Evolutionary conservation across 2,329 filamentous ascomycete species (phyloP).

Genomic region (Trichoderma cornu-damae): DNA sequence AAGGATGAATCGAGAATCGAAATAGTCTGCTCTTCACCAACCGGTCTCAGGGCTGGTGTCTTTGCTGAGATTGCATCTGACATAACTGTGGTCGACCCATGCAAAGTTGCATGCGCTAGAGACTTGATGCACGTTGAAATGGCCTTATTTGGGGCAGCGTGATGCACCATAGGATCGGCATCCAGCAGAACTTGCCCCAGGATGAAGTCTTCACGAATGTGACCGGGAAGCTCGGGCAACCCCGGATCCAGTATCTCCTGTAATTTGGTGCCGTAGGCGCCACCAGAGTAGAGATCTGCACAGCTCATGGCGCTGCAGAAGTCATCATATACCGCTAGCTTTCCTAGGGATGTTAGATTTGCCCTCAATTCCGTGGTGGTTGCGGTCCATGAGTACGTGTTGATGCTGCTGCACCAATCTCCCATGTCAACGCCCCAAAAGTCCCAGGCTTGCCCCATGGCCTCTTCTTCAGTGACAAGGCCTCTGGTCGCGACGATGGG

Average conservation of each 20-base stretch:
- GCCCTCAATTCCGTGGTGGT: slow-evolving; percentile 14
- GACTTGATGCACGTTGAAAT: slow-evolving; percentile 31
- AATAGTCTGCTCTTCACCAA: slow-evolving; percentile 34
- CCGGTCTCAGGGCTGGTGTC: slow-evolving; percentile 22
- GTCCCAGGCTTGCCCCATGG: slow-evolving; percentile 59
- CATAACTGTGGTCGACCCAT: background rate
- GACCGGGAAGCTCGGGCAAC: slow-evolving; percentile 49
- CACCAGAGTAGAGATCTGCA: slow-evolving; percentile 55
- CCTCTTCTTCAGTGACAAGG: slow-evolving; percentile 53
- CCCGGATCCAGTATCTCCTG: slow-evolving; percentile 58
- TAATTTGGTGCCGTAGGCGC: slow-evolving; percentile 41
- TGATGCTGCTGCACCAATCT: slow-evolving; percentile 47
- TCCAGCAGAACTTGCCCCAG: slow-evolving; percentile 47
- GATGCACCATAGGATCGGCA: slow-evolving; percentile 34
- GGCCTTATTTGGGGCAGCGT: slow-evolving; percentile 26
- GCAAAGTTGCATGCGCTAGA: slow-evolving; percentile 16
- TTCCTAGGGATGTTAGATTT: background rate
- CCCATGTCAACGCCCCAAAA: slow-evolving; percentile 62
- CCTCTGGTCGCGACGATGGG: slow-evolving; percentile 35
- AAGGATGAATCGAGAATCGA: slow-evolving; percentile 38
- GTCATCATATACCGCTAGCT: slow-evolving; percentile 48
- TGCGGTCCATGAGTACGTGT: slow-evolving; percentile 38
- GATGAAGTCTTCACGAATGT: slow-evolving; percentile 47
- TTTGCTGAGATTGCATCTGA: background rate
- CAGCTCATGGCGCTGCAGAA: slow-evolving; percentile 59